These are phyloP conservation scores for Xylariaceae sp. DNA, from an alignment of 2,329 filamentous ascomycete species.

Conservation along the genomic window DNA sequence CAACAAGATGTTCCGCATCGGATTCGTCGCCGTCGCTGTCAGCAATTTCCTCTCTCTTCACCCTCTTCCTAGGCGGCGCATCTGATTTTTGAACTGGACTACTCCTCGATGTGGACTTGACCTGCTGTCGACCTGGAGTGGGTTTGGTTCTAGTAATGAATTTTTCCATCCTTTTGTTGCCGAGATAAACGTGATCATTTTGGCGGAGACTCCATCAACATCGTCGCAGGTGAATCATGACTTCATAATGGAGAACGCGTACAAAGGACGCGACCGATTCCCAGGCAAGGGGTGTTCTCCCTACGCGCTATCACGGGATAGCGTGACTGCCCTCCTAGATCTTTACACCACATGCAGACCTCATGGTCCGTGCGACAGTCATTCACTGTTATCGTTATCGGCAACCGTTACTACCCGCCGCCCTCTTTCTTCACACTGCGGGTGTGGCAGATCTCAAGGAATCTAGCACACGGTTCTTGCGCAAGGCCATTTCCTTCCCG, in stretches of 20 bases:
- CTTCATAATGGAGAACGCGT: conserved; percentile 8
- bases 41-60: conserved; percentile 26
- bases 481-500: too few species aligned
- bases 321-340: conserved; percentile 3
- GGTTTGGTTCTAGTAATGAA: conserved; percentile 21
- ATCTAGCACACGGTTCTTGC: too few species aligned
- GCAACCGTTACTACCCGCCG: too few species aligned
- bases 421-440: too few species aligned
- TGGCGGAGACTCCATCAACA: too few species aligned
- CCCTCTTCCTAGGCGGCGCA: conserved; percentile 31
- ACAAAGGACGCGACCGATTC: neutral
- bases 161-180: conserved; percentile 21
- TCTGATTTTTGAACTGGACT: conserved; percentile 4
- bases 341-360: neutral
- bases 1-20: conserved; percentile 18
- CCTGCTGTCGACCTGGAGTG: conserved; percentile 5
- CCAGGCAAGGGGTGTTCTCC: conserved; percentile 1
- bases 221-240: conserved; percentile 1
- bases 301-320: conserved; percentile 23
- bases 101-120: conserved; percentile 3
- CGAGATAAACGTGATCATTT: neutral
- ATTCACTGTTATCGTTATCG: too few species aligned
- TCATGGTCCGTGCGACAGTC: neutral
- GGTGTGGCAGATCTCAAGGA: too few species aligned
- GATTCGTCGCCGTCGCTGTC: conserved; percentile 30